phyloP scores from a whole-genome alignment of 345 rosid genomes.

The Euphorbia peplus region DNA sequence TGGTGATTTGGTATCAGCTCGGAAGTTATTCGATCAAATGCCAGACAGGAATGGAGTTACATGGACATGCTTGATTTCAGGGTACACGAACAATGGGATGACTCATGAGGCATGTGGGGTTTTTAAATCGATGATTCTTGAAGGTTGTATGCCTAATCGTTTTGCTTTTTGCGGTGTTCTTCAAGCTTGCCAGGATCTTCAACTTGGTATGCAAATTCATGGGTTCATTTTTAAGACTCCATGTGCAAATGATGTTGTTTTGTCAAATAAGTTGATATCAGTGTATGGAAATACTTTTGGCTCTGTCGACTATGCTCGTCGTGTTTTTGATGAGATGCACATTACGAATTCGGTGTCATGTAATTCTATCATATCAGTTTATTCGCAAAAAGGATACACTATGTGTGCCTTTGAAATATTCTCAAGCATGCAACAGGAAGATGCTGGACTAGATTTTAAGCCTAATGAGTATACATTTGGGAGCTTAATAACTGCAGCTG shows the following conservation, averaged over 20 bases:
- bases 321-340: constrained; percentile 59
- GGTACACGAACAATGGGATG: constrained; percentile 51
- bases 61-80: constrained; percentile 84
- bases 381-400: constrained; percentile 54
- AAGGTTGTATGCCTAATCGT: constrained; percentile 47
- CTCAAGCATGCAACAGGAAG: constrained; percentile 54
- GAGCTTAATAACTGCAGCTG: constrained; percentile 68
- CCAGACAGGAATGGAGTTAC: constrained; percentile 59
- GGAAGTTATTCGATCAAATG: constrained; percentile 74
- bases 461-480: constrained; percentile 91
- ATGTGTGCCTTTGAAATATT: constrained; percentile 57
- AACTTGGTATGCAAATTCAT: constrained; percentile 72
- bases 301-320: constrained; percentile 40
- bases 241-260: constrained; percentile 48
- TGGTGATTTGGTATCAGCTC: constrained; percentile 49
- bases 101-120: constrained; percentile 45
- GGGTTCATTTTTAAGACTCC: constrained; percentile 56
- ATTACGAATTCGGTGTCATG: constrained; percentile 59
- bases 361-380: constrained; percentile 70
- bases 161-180: constrained; percentile 69
- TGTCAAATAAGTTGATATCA: constrained; percentile 65
- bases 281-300: constrained; percentile 61
- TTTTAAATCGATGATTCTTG: constrained; percentile 53
- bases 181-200: constrained; percentile 63
- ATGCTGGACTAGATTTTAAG: constrained; percentile 29